These are phyloP conservation scores for Rubia peregrina DNA, from an alignment of 305 asterid genomes.

Conservation along the genomic window DNA sequence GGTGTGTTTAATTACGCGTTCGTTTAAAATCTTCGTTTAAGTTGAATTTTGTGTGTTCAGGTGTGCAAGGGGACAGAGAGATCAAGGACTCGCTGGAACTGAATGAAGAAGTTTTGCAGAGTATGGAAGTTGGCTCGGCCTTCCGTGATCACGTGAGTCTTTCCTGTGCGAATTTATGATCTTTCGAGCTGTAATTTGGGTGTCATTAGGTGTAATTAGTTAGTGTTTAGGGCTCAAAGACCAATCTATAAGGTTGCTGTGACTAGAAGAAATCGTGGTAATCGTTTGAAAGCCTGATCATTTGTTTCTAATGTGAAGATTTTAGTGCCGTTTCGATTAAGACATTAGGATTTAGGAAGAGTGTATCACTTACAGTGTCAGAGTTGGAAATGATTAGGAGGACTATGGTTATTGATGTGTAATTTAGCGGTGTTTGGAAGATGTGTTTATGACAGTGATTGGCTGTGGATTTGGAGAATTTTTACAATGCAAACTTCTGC, in stretches of 20 bases:
- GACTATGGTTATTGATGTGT: not conserved
- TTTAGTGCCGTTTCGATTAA: not conserved
- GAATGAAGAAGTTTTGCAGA: conserved; percentile 86
- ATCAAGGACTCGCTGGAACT: conserved; percentile 78
- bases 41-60: conserved; percentile 18
- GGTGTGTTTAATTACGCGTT: no score
- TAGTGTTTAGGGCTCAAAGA: not conserved
- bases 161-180: not conserved
- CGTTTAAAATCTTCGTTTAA: not conserved
- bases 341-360: not conserved
- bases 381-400: not conserved
- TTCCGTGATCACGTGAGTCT: conserved; percentile 79
- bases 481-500: no score
- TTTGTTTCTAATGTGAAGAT: not conserved
- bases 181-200: conserved; percentile 2
- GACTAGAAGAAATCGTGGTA: not conserved
- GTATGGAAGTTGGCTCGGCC: conserved; percentile 98
- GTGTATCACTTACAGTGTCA: not conserved
- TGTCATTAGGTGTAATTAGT: not conserved
- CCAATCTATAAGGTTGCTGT: not conserved
- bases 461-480: not conserved
- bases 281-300: not conserved
- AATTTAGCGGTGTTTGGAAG: not conserved
- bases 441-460: not conserved
- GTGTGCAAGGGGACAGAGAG: conserved; percentile 70